Base-by-base conservation (phyloP, 106 monocot species). In the Acorus calamus region DNA sequence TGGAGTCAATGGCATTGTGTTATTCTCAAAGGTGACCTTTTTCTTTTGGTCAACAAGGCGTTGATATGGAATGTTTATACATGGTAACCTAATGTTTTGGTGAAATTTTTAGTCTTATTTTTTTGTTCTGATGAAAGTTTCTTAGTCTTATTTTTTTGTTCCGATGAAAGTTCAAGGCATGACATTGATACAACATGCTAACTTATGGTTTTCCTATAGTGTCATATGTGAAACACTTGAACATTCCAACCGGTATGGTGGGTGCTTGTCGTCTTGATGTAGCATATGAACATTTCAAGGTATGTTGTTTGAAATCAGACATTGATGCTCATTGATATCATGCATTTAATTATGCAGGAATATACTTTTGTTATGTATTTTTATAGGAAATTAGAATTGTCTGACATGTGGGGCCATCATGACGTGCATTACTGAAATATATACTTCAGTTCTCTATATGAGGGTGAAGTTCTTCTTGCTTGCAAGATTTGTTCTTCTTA, bases 221-320 rank as follows among this genome's bases (percentile, higher is more conserved):
- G 64, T 47, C 88, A 42, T 81, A 98, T 83, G 98, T 92, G 11
- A 98, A 83, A 63, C 61, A 63, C 51, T 69, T 92, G 59, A 88
- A 98, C 69, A 66, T 92, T 77, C 85, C 88, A 52, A 79, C 80
- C 62, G 98, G 92, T 8, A 83, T 85, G 77, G 91, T 98, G 58
- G 98, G 98, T 69, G 80, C 88, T 80, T 92, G 91, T 69, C 84
- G 88, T 46, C 98, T 98, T 61, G 98, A 98, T 77, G 78, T 88
- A 44, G 98, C 98, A 47, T 92, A 88, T 72, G 81, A 81, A 63
- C 84, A 91, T 78, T 92, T 88, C 77, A 92, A 92, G 88, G 98
- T 98, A 77, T 60, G 49, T 0, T n/a, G 28, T 44, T 46, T 5
- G 8, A 11, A 11, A 46, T n/a, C n/a, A 5, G 57, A 57, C 11